Evolutionary conservation across 116 monocot species (phyloP).

Genomic region (Thalassia testudinum): DNA sequence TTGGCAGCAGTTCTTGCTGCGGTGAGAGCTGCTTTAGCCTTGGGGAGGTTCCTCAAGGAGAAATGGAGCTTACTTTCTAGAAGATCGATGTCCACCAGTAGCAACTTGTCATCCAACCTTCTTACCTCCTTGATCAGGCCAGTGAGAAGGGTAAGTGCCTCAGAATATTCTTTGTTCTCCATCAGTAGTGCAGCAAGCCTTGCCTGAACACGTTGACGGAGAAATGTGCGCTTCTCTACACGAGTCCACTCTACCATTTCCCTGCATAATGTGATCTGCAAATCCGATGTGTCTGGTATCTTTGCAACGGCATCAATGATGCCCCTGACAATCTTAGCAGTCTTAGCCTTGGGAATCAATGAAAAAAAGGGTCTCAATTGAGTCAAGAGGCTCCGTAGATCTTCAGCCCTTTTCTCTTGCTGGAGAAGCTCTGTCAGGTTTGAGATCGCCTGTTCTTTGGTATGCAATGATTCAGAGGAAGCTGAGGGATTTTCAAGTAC

Average conservation of each 20-base stretch:
- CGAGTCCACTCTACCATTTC: slow-evolving; percentile 65
- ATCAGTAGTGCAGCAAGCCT: slow-evolving; percentile 58
- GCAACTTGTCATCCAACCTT: slow-evolving; percentile 54
- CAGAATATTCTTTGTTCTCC: slow-evolving; percentile 48
- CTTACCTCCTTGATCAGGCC: slow-evolving; percentile 57
- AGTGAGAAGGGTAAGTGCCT: slow-evolving; percentile 47
- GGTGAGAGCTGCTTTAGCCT: slow-evolving; percentile 63
- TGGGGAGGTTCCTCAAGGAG: slow-evolving; percentile 60
- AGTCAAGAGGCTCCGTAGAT: slow-evolving; percentile 43
- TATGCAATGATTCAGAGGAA: slow-evolving; percentile 43
- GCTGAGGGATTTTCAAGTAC: slow-evolving; percentile 49
- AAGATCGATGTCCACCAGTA: slow-evolving; percentile 59
- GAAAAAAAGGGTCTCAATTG: slow-evolving; percentile 60
- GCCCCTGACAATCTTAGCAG: slow-evolving; percentile 54
- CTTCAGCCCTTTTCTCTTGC: slow-evolving; percentile 47
- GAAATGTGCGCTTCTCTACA: slow-evolving; percentile 55
- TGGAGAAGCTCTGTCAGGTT: slow-evolving; percentile 50
- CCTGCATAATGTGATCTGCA: slow-evolving; percentile 60
- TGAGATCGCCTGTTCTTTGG: slow-evolving; percentile 60
- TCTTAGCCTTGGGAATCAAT: slow-evolving; percentile 64
- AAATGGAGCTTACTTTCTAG: slow-evolving; percentile 72
- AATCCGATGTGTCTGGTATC: slow-evolving; percentile 55
- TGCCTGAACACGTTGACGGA: slow-evolving; percentile 62
- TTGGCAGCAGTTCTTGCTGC: slow-evolving; percentile 72
- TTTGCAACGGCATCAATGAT: slow-evolving; percentile 62